Base-by-base conservation (phyloP, 2,329 filamentous ascomycete genomes). In the Coccinonectria pachysandricola region DNA sequence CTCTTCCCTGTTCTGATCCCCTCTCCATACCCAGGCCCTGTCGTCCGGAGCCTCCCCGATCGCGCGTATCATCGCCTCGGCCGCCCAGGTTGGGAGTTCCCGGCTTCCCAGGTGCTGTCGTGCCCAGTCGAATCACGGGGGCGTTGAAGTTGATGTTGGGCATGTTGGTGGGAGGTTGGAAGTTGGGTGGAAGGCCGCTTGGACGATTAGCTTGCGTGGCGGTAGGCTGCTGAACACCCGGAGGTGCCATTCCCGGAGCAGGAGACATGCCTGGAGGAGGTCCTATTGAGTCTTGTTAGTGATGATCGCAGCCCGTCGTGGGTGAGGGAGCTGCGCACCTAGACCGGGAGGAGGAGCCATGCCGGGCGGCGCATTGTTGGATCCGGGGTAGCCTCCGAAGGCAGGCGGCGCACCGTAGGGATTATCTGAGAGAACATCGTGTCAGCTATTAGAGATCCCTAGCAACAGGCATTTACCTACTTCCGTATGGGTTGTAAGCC, bases 71-170 rank as follows among this genome's bases (percentile, higher is more conserved):
- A 12, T 72, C 68, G 37, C 57, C 61, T 26, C 65, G 57, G 11
- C 65, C 60, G 12, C 53, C 45, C 14, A 43, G 39, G 8, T 51
- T 42, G 6, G 61, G 50, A 0, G 54, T 48, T 8, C 56, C 51
- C 14, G 76, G 64, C 48, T 84, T 84, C n/a, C 70, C 57, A n/a
- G n/a, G n/a, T 3, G 75, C 71, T 4, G 78, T 71, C 8, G 86
- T 88, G 21, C 88, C 91, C 23, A 98, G 71, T 29, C 91, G 82
- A 49, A 98, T 96, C 34, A 96, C 86, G 30, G 88, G 87, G 18
- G 91, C 91, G 48, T 83, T 93, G 64, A 96, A 94, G 63, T 98
- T 95, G 65, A 98, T 94, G 54, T 93, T 92, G 26, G 88, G 86
- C 70, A 95, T 83, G 51, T 91, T 94, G 26, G 82, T 66, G 7